phyloP scores from a whole-genome alignment of 768 basidiomycete genomes.

The Amanita exitialis region DNA sequence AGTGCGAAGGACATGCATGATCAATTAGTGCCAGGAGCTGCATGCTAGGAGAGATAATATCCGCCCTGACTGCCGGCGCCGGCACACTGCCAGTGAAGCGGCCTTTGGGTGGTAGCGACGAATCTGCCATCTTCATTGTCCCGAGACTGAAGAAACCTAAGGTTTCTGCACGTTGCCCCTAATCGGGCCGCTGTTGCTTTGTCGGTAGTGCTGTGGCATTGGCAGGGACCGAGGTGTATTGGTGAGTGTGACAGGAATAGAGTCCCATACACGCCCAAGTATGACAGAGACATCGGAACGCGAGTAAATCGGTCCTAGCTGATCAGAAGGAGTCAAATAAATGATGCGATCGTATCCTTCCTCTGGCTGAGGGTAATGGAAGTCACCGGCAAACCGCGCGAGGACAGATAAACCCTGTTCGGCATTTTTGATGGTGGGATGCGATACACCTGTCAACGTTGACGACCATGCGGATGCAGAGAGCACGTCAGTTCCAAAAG shows the following conservation, averaged over 20 bases:
- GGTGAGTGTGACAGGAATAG: constrained; percentile 21
- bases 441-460: constrained; percentile 42
- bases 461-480: neutral
- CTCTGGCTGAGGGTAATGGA: constrained; percentile 37
- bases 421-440: constrained; percentile 66
- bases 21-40: neutral
- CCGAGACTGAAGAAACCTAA: neutral
- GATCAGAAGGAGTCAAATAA: constrained; percentile 31
- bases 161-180: neutral
- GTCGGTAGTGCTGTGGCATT: neutral
- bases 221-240: constrained; percentile 2
- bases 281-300: constrained; percentile 40
- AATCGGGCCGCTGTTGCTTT: neutral
- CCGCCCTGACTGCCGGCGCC: neutral
- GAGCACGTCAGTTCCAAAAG: neutral
- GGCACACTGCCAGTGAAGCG: neutral
- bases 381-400: constrained; percentile 53
- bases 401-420: constrained; percentile 53
- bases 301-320: constrained; percentile 35
- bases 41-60: neutral
- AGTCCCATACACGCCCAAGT: constrained; percentile 38
- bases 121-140: constrained; percentile 5
- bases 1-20: neutral
- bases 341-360: constrained; percentile 65
- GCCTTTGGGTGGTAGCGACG: neutral